phyloP scores from a whole-genome alignment of 768 basidiomycete genomes.

The Porpolomopsis calyptriformis region DNA sequence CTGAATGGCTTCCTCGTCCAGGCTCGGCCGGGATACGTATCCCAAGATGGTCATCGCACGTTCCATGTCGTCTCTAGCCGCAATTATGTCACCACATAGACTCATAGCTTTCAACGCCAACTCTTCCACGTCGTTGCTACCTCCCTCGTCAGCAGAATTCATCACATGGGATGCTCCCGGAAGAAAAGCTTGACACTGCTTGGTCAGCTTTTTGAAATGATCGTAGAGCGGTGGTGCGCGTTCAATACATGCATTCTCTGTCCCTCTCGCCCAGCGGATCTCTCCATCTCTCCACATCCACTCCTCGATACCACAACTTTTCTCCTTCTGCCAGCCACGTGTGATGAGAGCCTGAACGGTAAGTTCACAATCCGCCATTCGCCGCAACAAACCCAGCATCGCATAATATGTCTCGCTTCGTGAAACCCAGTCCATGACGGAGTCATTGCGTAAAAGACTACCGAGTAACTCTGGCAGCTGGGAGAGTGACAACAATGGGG shows the following conservation, averaged over 20 bases:
- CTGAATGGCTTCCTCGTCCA: conserved; percentile 2
- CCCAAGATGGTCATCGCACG: conserved; percentile 32
- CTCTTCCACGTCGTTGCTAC: conserved; percentile 29
- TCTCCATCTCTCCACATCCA: conserved; percentile 40
- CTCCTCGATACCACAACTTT: conserved; percentile 31
- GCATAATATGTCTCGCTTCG: conserved; percentile 38
- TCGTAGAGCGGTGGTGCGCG: conserved; percentile 32
- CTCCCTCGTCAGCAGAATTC: conserved; percentile 22
- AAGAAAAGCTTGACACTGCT: conserved; percentile 40
- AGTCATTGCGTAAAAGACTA: conserved; percentile 43
- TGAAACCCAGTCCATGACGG: conserved; percentile 41
- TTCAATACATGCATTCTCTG: conserved; percentile 21
- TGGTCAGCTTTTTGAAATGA: conserved; percentile 44
- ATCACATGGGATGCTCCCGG: conserved; percentile 34
- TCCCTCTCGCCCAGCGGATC: conserved; percentile 29
- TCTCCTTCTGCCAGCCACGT: conserved; percentile 27
- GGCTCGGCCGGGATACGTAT: not conserved
- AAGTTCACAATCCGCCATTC: conserved; percentile 42
- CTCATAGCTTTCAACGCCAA: conserved; percentile 31
- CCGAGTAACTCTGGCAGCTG: conserved; percentile 37
- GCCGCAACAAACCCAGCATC: conserved; percentile 35
- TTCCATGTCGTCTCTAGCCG: conserved; percentile 38
- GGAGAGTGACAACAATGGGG: conserved; percentile 31
- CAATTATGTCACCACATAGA: conserved; percentile 43
- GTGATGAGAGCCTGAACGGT: conserved; percentile 36